Evolutionary conservation across 192 early-diverging fungal species (phyloP), one percentile per base, ranked within the genome.

Genomic region (Coemansia sp.): DNA sequence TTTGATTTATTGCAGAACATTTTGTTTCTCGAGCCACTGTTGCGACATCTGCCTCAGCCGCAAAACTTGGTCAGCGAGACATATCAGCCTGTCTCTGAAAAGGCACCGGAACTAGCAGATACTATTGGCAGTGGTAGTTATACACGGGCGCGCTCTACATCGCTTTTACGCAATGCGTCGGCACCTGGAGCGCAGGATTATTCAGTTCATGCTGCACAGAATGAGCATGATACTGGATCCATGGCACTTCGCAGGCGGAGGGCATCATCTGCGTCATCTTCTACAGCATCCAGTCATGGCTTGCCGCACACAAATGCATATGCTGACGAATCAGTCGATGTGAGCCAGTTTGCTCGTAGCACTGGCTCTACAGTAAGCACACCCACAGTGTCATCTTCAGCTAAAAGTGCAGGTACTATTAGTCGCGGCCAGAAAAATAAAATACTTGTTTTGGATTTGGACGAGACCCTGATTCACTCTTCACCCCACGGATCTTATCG

Each of bases 381-480:
- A n/a, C 64, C 64, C 10, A 51, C 64, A 9, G 64, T 57, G 7
- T 59, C 68, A 1, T 63, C 58, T 3, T 66, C 74, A n/a, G 36
- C 56, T 19, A 29, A 8, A 11, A 8, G 30, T 17, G 21, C 19
- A 31, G 54, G 67, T 19, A 24, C 57, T 3, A 32, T 59, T 1
- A 23, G 63, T 23, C 68, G 63, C 42, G 74, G 58, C 9, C 56
- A 69, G n/a, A 72, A 72, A 20, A 75, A 72, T 11, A 81, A 81
- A 54, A 89, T 85, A 10, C 77, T 89, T 57, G 86, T 88, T 6
- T 59, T 89, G 64, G 88, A 89, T 61, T 74, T 89, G 32, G 88
- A 89, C 63, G 88, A 91, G 60, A 90, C 88, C 1, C 78, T 91
- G 19, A 88, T 91, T 5, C 88, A 89, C 63, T 91, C 88, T 62